Conservation (phyloP, 1,139 yeast genomes). For the Yamadazyma epiphylla region DNA sequence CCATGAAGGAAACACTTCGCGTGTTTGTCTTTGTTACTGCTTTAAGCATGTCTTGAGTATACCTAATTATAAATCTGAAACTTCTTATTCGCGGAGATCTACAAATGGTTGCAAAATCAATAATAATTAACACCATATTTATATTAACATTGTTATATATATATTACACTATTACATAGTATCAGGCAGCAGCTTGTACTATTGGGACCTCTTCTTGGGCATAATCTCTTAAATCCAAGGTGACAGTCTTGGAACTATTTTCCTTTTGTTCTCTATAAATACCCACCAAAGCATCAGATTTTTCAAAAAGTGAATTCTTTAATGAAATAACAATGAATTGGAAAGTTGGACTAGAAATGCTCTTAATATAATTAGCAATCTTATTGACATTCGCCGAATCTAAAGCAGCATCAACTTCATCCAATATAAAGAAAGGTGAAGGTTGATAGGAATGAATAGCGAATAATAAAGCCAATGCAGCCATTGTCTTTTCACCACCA, state of each 20-base stretch:
- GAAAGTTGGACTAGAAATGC: constrained; percentile 72
- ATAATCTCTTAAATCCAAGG: constrained; percentile 67
- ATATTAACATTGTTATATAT: neutral
- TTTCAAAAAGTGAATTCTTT: constrained; percentile 82
- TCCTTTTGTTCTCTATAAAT: constrained; percentile 81
- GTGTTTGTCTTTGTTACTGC: too few species aligned
- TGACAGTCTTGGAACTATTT: constrained; percentile 73
- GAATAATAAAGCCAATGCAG: constrained; percentile 87
- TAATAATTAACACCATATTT: too few species aligned
- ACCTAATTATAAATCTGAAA: too few species aligned
- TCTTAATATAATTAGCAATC: constrained; percentile 78
- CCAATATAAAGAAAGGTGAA: constrained; percentile 92
- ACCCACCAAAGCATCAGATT: constrained; percentile 89
- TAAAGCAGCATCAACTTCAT: constrained; percentile 96
- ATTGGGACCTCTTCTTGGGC: constrained; percentile 34
- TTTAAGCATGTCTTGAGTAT: constrained; percentile 4
- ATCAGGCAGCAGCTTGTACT: constrained; percentile 10
- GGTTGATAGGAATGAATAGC: constrained; percentile 91
- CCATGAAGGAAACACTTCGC: too few species aligned
- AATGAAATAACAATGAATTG: constrained; percentile 94
- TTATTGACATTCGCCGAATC: constrained; percentile 85
- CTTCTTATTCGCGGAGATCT: too few species aligned
- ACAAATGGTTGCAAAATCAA: constrained; percentile 1
- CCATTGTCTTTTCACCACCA: constrained; percentile 97
- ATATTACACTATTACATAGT: constrained; percentile 1